These are phyloP conservation scores for Monosporascus sp. DNA, from an alignment of 2,329 filamentous ascomycete species.

Conservation along the genomic window DNA sequence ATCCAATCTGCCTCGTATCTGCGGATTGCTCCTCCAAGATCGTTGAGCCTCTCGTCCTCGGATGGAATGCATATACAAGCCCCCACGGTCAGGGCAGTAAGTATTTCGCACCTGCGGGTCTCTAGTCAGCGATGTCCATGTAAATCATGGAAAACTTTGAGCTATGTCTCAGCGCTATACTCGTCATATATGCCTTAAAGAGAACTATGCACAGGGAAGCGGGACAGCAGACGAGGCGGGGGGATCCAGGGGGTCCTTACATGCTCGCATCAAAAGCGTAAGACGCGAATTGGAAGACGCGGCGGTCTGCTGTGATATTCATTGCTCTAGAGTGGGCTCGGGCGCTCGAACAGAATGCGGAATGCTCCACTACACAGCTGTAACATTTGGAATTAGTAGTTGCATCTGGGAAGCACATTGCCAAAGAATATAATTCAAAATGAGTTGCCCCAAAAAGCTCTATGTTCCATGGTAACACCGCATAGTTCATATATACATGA, in stretches of 20 bases:
- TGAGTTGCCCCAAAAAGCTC: neutral
- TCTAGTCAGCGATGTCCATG: neutral
- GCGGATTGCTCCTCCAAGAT: conserved; percentile 21
- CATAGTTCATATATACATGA: too few species aligned
- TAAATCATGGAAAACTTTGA: too few species aligned
- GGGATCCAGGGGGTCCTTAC: neutral
- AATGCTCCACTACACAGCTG: conserved; percentile 8
- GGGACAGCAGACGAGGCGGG: neutral
- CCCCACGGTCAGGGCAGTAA: conserved; percentile 30
- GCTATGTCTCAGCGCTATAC: too few species aligned
- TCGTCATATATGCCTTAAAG: neutral
- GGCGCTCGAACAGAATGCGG: conserved; percentile 1
- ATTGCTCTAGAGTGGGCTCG: neutral
- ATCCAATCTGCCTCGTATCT: conserved; percentile 11
- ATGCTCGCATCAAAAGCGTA: conserved; percentile 36
- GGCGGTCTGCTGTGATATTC: conserved; percentile 3
- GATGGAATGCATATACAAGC: conserved; percentile 35
- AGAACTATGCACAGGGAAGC: neutral
- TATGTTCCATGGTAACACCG: too few species aligned
- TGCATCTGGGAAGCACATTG: neutral
- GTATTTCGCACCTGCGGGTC: conserved; percentile 24
- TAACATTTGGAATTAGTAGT: conserved; percentile 28
- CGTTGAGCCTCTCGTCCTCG: conserved; percentile 29
- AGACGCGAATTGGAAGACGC: conserved; percentile 18
- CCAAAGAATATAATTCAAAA: neutral